Evolutionary conservation across 2,329 filamentous ascomycete genomes (phyloP).

Genomic region (Fusarium nodosum): DNA sequence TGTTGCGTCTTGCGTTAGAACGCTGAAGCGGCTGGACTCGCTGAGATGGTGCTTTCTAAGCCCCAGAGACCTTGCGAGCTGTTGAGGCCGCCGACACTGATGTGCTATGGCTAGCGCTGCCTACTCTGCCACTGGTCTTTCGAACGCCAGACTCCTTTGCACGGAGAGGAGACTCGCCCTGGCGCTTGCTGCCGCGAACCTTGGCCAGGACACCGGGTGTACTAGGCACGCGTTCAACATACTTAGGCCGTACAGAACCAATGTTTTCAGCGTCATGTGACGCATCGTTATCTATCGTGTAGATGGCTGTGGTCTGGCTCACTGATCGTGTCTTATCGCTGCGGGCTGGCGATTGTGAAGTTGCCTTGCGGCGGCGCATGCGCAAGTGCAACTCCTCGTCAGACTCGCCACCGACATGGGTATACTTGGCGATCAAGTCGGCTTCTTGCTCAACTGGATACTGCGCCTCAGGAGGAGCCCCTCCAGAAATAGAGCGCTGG

Average conservation of each 20-base stretch:
- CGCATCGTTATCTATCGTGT: constrained; percentile 74
- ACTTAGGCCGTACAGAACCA: constrained; percentile 70
- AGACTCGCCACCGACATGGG: constrained; percentile 75
- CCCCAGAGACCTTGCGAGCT: constrained; percentile 67
- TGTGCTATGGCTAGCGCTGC: constrained; percentile 65
- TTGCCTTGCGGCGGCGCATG: constrained; percentile 75
- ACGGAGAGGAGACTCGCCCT: constrained; percentile 64
- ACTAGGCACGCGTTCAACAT: constrained; percentile 68
- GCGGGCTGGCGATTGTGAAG: constrained; percentile 72
- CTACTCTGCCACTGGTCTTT: constrained; percentile 76
- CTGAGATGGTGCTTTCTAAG: constrained; percentile 50
- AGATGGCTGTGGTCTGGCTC: constrained; percentile 81
- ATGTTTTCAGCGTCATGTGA: constrained; percentile 80
- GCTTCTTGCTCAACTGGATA: constrained; percentile 69
- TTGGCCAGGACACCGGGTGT: constrained; percentile 72
- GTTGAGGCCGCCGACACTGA: constrained; percentile 61
- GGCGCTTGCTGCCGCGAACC: constrained; percentile 72
- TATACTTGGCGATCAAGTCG: constrained; percentile 72
- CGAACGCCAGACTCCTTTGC: constrained; percentile 68
- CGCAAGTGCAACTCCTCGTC: constrained; percentile 88
- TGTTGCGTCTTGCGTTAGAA: constrained; percentile 32
- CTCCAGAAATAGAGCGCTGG: constrained; percentile 66
- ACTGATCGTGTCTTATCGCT: constrained; percentile 76
- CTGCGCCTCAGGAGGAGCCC: constrained; percentile 62
- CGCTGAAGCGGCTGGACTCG: constrained; percentile 42